Percentiles rank a stretch among this genome's conserved stretches.
These are phyloP conservation scores for Phialophora macrospora DNA, from an alignment of 2,329 filamentous ascomycete genomes.

Conservation along the genomic window DNA sequence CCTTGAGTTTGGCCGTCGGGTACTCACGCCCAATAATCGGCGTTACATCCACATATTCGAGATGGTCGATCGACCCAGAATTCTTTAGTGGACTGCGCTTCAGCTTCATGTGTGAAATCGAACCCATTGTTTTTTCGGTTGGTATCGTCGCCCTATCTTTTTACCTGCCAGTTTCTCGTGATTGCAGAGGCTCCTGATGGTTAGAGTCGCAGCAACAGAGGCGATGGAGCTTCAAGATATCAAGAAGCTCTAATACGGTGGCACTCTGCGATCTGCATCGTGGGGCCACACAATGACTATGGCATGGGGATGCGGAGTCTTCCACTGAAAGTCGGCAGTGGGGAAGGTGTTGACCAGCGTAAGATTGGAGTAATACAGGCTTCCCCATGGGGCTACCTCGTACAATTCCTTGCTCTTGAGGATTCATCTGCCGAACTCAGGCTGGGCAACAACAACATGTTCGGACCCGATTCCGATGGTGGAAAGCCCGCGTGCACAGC, in stretches of 20 bases:
- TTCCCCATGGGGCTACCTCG: constrained; percentile 23
- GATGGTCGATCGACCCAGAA: constrained; percentile 32
- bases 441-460: constrained; percentile 1
- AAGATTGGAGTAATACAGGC: constrained; percentile 17
- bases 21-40: constrained; percentile 51
- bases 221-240: constrained; percentile 8
- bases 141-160: neutral
- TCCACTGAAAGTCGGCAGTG: constrained; percentile 13
- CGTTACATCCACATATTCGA: constrained; percentile 43
- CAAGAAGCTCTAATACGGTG: neutral
- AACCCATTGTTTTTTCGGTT: constrained; percentile 19
- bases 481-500: neutral
- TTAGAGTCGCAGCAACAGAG: neutral
- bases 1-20: constrained; percentile 50
- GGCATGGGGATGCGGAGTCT: constrained; percentile 18
- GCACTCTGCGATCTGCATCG: constrained; percentile 9
- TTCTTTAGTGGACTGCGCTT: constrained; percentile 30
- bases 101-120: constrained; percentile 46
- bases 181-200: neutral
- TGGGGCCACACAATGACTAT: constrained; percentile 9
- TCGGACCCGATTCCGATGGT: neutral
- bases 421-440: constrained; percentile 17
- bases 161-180: neutral
- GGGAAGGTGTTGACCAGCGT: constrained; percentile 12
- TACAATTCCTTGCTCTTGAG: neutral